Evolutionary conservation across 176 grass and related monocot genomes (phyloP), one percentile per base, ranked within the genome.

Genomic region (Eragrostis curvula): DNA sequence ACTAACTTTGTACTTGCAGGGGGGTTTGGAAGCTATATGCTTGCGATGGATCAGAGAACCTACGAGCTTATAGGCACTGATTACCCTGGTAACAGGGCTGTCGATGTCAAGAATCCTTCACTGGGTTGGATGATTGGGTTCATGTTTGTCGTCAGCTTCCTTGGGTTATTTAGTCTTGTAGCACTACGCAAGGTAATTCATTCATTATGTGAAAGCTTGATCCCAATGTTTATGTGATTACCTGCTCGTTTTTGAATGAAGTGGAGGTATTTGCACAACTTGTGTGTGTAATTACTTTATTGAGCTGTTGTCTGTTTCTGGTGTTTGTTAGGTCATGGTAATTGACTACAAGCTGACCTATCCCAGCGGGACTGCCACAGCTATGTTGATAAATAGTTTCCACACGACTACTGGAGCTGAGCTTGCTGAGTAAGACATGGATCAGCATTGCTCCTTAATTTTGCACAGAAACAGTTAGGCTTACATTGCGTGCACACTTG

Each of bases 141-240:
- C 86, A 89, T 93, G 90, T 97, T 93, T 77, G 88, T 97, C 14
- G 94, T 97, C 64, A 97, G 94, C 72, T 97, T 97, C 51, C 89
- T 97, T 40, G 94, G 94, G 21, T 80, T 96, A 49, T 96, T 96
- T 66, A 96, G 94, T 75, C 90, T 96, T 32, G 94, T 96, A 36
- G 83, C 94, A 56, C 77, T 96, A 21, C 87, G 88, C 9, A 96
- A 96, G 94, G 94, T 96, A 91, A 91, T 0, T 58, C 6, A 50
- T 21, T 63, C 42, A 40, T 32, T 51, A 64, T 16, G 27, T 70
- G 59, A 62, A 83, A 66, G 3, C 16, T 10, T 15, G 32, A 32
- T 74, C 6, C 56, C 42, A 16, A 43, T 72, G 32, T 70, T 63
- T 59, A 64, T 66, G 13, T 76, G 48, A 60, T 59, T 39, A 27